phyloP scores from a whole-genome alignment of 202 grass and related monocot species.

The Carex arenaria region DNA sequence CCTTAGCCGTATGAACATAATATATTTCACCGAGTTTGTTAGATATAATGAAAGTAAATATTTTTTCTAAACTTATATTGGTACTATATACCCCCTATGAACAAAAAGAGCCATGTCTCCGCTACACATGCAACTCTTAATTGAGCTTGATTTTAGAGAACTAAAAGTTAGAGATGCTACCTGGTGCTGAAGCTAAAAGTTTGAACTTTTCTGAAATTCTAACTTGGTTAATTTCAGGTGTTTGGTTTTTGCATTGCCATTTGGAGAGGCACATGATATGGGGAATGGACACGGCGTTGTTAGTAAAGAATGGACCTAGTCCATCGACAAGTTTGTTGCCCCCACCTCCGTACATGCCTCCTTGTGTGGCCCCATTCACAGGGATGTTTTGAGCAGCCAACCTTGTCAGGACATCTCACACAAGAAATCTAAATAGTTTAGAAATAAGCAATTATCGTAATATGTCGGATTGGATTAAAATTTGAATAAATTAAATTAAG shows the following conservation, averaged over 20 bases:
- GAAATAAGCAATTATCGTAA: not conserved
- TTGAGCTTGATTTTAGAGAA: not conserved
- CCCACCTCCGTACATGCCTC: slow-evolving; percentile 23
- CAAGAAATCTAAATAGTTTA: not conserved
- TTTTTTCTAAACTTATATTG: not conserved
- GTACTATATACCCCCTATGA: not conserved
- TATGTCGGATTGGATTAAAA: not conserved
- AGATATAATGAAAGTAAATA: not conserved
- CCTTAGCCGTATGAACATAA: too few relatives aligned
- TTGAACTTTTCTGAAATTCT: not conserved
- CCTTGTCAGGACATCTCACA: not conserved
- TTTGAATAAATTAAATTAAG: not conserved
- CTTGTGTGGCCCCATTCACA: not conserved
- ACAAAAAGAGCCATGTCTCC: not conserved
- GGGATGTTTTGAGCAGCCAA: not conserved
- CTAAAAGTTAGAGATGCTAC: not conserved
- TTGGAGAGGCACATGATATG: slow-evolving; percentile 32
- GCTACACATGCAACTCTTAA: not conserved
- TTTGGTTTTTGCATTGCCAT: slow-evolving; percentile 36
- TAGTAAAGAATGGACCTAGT: slow-evolving; percentile 22
- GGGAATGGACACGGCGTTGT: slow-evolving; percentile 32
- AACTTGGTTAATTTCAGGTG: slow-evolving; percentile 16
- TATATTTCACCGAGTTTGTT: not conserved
- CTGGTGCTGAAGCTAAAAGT: not conserved
- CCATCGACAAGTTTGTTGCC: slow-evolving; percentile 10